These are phyloP conservation scores for Ganoderma leucocontextum DNA, from an alignment of 1,284 basidiomycete species.

Conservation along the genomic window DNA sequence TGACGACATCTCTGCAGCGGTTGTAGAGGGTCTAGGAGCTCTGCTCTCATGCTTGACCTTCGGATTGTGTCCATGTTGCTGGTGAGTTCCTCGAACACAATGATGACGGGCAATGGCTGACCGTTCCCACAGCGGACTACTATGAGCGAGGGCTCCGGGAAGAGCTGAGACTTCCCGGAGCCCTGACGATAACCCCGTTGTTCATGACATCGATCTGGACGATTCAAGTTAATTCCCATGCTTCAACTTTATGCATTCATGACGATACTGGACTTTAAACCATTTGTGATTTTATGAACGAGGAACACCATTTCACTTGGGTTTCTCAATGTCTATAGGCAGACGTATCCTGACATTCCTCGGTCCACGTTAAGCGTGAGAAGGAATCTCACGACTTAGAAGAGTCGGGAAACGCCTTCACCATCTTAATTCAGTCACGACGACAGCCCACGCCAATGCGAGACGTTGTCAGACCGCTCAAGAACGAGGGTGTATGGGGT, in stretches of 20 bases:
- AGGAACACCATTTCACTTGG: no score
- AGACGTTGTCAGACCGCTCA: no score
- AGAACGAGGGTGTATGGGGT: no score
- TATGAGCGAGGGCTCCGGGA: background rate
- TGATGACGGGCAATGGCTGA: background rate
- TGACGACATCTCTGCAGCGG: background rate
- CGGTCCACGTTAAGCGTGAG: no score
- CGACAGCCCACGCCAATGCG: background rate
- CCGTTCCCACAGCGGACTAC: background rate
- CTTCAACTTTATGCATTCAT: background rate
- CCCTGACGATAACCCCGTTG: background rate
- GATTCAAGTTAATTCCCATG: background rate
- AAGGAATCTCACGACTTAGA: no score
- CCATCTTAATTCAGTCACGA: background rate
- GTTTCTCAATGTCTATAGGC: no score
- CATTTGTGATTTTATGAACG: no score
- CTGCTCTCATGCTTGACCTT: background rate
- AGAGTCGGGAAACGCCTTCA: no score
- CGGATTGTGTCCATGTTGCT: background rate
- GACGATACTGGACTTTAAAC: background rate
- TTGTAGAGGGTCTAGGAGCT: background rate
- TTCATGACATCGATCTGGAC: background rate
- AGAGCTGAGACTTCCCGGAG: background rate
- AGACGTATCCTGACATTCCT: no score
- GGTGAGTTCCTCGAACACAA: background rate